Base-by-base conservation (phyloP, 2,329 filamentous ascomycete genomes). In the Sphaerulina vaccinii region DNA sequence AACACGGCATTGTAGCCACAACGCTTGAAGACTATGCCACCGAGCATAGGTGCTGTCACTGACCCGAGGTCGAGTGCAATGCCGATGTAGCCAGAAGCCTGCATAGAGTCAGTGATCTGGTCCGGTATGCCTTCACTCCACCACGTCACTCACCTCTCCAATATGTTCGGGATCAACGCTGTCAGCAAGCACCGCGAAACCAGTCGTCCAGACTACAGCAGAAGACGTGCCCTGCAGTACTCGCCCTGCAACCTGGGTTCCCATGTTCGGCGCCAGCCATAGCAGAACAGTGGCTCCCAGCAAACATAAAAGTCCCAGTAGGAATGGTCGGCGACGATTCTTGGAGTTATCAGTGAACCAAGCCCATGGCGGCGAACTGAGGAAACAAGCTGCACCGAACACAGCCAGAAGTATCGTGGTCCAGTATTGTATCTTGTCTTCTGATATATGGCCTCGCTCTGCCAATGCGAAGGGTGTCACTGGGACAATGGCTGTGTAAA, bases 121-220 rank as follows among this genome's bases (percentile, higher is more conserved):
- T n/a, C n/a, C n/a, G n/a, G n/a, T n/a, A n/a, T n/a, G n/a, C n/a
- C n/a, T n/a, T n/a, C n/a, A n/a, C n/a, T n/a, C n/a, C n/a, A n/a
- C n/a, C n/a, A n/a, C n/a, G n/a, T 36, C 16, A 13, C 21, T 21
- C 0, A 47, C 44, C 35, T 47, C 74, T 0, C 84, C 85, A 15
- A 87, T 78, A 16, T 78, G 73, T 5, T 75, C 72, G 57, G 77
- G 73, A 1, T 77, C 79, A 39, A 87, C 80, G 0, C 84, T 88
- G 62, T 90, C 86, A 3, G 83, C 84, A 13, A 89, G 65, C 27
- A 89, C 70, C 0, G 86, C 86, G 18, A 84, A 74, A 0, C 86
- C 86, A 0, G 87, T 84, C 0, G 81, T 83, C 85, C 86, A 89
- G 10, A 88, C 85, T 2, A 88, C 77, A 2, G 83, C 82, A 1